Evolutionary conservation across 306 rosid genomes (phyloP).

Genomic region (Vigna angularis): DNA sequence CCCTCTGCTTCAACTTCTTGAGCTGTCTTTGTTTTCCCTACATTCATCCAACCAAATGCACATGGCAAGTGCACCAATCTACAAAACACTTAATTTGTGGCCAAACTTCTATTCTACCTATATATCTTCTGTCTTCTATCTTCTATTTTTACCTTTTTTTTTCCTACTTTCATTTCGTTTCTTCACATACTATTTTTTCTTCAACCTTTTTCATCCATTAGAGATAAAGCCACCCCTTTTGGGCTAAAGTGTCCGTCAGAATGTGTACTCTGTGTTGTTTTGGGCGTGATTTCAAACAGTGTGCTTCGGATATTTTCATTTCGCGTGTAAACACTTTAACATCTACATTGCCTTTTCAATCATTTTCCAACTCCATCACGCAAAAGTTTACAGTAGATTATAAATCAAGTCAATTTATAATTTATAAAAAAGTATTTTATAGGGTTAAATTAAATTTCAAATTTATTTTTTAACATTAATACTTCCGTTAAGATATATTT

Average conservation of each 20-base stretch:
- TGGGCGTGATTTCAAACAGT: background rate
- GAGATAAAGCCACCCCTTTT: conserved; percentile 30
- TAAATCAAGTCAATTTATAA: too few relatives aligned
- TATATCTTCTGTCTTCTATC: background rate
- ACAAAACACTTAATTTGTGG: background rate
- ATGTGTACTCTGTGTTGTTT: conserved; percentile 23
- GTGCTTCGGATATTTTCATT: background rate
- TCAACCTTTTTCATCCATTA: background rate
- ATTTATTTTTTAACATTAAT: too few relatives aligned
- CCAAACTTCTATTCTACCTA: too few relatives aligned
- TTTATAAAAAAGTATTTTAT: too few relatives aligned
- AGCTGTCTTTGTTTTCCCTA: conserved; percentile 40
- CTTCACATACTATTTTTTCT: background rate
- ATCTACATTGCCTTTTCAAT: background rate
- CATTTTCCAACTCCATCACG: background rate
- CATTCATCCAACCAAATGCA: conserved; percentile 17
- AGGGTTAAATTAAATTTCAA: too few relatives aligned
- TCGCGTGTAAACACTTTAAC: background rate
- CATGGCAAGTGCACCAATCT: conserved; percentile 14
- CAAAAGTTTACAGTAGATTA: too few relatives aligned
- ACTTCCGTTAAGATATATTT: too few relatives aligned
- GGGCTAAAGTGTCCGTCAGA: conserved; percentile 18
- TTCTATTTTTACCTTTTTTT: background rate
- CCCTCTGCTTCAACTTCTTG: conserved; percentile 17
- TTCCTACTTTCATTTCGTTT: conserved; percentile 7